Base-by-base conservation (phyloP, 441 rosid species). In the Flueggea neowawraea region DNA sequence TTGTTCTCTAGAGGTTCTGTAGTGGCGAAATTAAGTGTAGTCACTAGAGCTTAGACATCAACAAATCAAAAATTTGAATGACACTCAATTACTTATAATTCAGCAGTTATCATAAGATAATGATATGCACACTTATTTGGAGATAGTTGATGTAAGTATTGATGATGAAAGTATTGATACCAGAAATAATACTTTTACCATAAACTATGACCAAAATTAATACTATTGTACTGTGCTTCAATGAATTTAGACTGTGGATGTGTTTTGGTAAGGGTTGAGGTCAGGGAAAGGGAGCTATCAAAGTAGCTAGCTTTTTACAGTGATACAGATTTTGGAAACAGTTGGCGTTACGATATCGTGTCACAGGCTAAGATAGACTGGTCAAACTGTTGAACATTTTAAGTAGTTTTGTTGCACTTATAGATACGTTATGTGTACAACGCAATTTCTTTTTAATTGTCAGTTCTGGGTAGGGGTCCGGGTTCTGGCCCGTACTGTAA, bases 261-360 rank as follows among this genome's bases (percentile, higher is more conserved):
- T 58, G 8, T 10, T 9, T 56, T 63, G 49, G 10, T 52, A 45
- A 45, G 48, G 58, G 15, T 67, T 43, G 28, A 22, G 28, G 28
- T 22, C 57, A 15, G 31, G 64, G 60, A 57, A 57, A 43, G 41
- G 78, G 59, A 64, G 71, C 69, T 74, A 68, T 63, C 63, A 54
- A 58, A 55, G 55, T 45, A 17, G 54, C 50, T 54, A 67, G 64
- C 69, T 69, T 72, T 69, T 66, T 11, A 65, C 71, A 75, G 75
- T 61, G 75, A 55, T 58, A 55, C 71, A 64, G 62, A 50, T 51
- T 48, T 55, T 58, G 22, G 57, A 55, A 31, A 74, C 61, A 58
- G 63, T 63, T 51, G 63, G 61, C 69, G 36, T 62, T 62, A 54
- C 41, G 52, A 50, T 47, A 45, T 51, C 39, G 64, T 59, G 57